Base-by-base conservation (phyloP, 169 alveolate species). In the Plasmodium ovale region DNA sequence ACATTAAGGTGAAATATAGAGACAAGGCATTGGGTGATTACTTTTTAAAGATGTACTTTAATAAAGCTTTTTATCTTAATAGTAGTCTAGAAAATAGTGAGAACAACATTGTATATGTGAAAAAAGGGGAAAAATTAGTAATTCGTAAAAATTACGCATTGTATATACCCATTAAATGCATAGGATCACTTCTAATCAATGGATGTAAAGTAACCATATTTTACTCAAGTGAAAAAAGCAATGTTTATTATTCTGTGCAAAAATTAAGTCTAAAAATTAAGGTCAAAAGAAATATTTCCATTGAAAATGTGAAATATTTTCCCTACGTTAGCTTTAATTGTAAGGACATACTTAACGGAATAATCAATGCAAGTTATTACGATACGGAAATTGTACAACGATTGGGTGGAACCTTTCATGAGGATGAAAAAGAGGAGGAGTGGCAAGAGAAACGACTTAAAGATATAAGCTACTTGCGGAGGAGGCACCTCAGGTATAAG, bases 161-260 rank as follows among this genome's bases (percentile, higher is more conserved):
- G 49, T 85, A 85, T 42, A 85, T 85, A 39, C 91, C 91, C 1
- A 56, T 85, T 14, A 56, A 60, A 33, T 85, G 91, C 14, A 68
- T 58, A 31, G 91, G 91, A 1, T 85, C 91, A 3, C 14, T 85
- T 14, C 31, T 85, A 31, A 49, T 85, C 1, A 85, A 85, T 69
- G 91, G 69, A 62, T 68, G 87, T 12, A 37, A 68, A 19, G n/a
- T 85, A 9, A 31, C 42, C 31, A 60, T 85, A 21, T 3, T 68
- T n/a, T 85, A 85, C 33, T 85, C 91, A 5, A 53, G 27, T 25
- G 27, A 39, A 4, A 67, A 67, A 31, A 42, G 16, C 33, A 56
- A 67, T 59, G 6, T 51, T 31, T 85, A 69, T 60, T 85, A 85
- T 25, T 27, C 77, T 0, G 39, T 68, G 4, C 74, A 85, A 49